These are phyloP conservation scores for Metschnikowia henanensis DNA, from an alignment of 805 yeast species.

Conservation along the genomic window DNA sequence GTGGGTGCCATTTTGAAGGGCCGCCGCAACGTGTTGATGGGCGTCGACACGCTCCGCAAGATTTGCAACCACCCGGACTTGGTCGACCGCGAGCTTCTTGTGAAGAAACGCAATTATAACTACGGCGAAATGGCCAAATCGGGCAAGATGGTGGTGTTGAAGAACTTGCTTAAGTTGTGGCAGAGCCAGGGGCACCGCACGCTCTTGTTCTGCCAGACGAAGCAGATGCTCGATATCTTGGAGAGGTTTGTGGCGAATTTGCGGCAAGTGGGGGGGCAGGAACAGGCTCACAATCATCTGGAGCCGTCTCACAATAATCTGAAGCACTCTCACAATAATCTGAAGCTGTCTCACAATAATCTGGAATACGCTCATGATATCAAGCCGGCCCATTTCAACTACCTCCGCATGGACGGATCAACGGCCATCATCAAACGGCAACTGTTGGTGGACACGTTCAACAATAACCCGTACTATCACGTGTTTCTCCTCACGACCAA, in stretches of 20 bases:
- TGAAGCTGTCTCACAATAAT: no score
- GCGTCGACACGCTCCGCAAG: conserved; percentile 86
- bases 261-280: conserved; percentile 12
- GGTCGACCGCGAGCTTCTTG: conserved; percentile 44
- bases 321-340: no score
- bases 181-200: conserved; percentile 72
- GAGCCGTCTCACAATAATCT: no score
- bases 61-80: conserved; percentile 97
- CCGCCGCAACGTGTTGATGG: conserved; percentile 77
- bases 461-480: conserved; percentile 52
- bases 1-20: conserved; percentile 70
- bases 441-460: conserved; percentile 76
- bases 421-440: conserved; percentile 82
- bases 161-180: conserved; percentile 76
- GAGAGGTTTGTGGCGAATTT: conserved; percentile 58
- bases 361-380: no score
- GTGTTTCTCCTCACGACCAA: conserved; percentile 87
- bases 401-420: conserved; percentile 91
- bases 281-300: neutral
- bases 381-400: conserved; percentile 42
- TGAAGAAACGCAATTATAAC: conserved; percentile 31
- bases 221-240: conserved; percentile 89
- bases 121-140: conserved; percentile 65
- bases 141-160: conserved; percentile 90
- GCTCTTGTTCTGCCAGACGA: conserved; percentile 86